Evolutionary conservation across 345 rosid species (phyloP).

Genomic region (Rhodamnia argentea): DNA sequence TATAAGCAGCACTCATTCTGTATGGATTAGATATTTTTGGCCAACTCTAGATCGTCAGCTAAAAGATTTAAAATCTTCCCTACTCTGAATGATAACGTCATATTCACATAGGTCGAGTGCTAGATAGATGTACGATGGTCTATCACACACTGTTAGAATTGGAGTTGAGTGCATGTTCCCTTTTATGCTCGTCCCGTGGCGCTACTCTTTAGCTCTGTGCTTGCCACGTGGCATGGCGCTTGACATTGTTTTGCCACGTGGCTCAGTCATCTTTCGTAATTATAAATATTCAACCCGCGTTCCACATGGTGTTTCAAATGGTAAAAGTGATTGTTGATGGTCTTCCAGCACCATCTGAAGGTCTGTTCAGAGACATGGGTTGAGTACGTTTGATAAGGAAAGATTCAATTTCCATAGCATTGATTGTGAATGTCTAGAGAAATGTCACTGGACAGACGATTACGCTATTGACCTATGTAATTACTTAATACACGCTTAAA

Average conservation of each 20-base stretch:
- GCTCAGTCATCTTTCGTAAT: neutral
- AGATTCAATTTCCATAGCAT: neutral
- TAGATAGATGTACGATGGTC: neutral
- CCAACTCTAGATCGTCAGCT: neutral
- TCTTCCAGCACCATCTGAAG: accelerated
- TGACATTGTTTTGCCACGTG: neutral
- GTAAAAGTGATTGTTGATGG: neutral
- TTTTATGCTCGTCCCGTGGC: neutral
- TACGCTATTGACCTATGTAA: neutral
- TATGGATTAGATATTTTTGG: too few relatives aligned
- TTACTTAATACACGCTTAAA: neutral
- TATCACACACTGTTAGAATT: neutral
- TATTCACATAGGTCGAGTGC: neutral
- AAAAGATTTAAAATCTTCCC: neutral
- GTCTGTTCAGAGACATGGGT: neutral
- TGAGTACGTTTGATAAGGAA: neutral
- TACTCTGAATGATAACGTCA: neutral
- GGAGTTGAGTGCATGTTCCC: neutral
- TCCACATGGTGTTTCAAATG: neutral
- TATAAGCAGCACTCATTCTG: neutral
- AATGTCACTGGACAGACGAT: neutral
- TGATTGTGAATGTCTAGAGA: neutral
- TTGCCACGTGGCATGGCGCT: neutral
- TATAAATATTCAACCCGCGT: neutral
- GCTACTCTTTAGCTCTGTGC: neutral